A percentile compares a stretch with the other conserved stretches of the same genome.
Conservation (phyloP, 176 grass and related monocot genomes). For the Aegilops umbellulata region DNA sequence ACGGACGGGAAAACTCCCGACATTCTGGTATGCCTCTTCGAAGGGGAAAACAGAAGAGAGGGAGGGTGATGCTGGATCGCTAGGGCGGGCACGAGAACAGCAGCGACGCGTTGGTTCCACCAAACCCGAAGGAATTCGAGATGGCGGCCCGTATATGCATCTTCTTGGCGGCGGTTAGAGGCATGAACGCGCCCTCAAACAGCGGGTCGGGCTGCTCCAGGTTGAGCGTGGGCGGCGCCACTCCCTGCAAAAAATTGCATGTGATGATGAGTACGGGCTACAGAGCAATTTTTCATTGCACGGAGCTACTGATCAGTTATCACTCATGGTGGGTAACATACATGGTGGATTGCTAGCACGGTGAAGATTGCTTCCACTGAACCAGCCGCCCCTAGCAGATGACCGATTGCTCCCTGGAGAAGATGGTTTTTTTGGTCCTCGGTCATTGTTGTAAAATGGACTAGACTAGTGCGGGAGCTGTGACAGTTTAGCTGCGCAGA, state of each 20-base stretch:
- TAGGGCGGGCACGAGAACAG: conserved; percentile 54
- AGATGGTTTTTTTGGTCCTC: not conserved
- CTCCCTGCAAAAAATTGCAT: conserved; percentile 39
- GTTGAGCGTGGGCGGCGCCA: conserved; percentile 77
- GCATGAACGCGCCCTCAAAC: conserved; percentile 62
- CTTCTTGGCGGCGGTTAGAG: conserved; percentile 52
- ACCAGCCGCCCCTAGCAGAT: conserved; percentile 87
- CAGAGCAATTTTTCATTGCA: not conserved
- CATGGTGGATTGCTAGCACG: conserved; percentile 79
- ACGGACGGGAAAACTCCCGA: not conserved
- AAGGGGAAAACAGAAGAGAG: not conserved
- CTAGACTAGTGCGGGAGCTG: not conserved
- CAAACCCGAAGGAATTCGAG: conserved; percentile 91
- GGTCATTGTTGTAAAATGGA: not conserved
- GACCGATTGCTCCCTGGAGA: conserved; percentile 81
- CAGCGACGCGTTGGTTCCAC: conserved; percentile 84
- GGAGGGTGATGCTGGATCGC: not conserved
- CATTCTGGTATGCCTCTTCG: not conserved
- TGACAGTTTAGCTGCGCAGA: not conserved
- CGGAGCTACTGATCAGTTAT: not conserved
- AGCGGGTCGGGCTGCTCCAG: conserved; percentile 51
- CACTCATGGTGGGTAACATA: conserved; percentile 12
- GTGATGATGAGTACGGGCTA: not conserved
- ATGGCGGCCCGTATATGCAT: conserved; percentile 67
- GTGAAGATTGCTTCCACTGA: conserved; percentile 91